Base-by-base conservation (phyloP, 2,329 filamentous ascomycete species). In the Emydomyces testavorans region DNA sequence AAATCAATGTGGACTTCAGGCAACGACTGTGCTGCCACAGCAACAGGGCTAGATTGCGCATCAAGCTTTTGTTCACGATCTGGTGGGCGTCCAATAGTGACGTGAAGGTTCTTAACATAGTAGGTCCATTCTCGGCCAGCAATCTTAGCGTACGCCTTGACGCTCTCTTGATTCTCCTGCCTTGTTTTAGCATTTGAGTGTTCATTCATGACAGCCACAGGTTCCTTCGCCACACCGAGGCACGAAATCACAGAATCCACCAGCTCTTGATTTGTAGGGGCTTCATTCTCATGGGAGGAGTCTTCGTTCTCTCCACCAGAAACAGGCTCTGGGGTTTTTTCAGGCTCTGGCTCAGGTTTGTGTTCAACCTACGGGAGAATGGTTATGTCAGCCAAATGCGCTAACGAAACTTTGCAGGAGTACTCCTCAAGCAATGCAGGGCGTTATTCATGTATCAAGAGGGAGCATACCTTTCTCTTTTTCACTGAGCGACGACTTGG, bases 1-100 rank as follows among this genome's bases (percentile, higher is more conserved):
- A 98, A 73, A 62, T 98, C 90, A 56, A 98, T 90, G 61, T 95
- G 84, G 10, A 96, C 68, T 41, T 71, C 67, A 2, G 67, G 67
- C 38, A 70, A 58, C 29, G 70, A 64, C 45, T 65, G 64, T 34
- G 68, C 65, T 8, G 66, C 66, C 43, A 68, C 66, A 3, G 64
- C 62, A 18, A 68, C 64, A n/a, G 70, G 70, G 52, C 69, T 71
- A 13, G 70, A 71, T 52, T 69, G 65, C 41, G 69, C 67, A 40
- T 66, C 62, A 4, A 65, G 52, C 51, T 60, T 63, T 53, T 60
- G 65, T 46, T 71, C 67, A 44, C 64, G 64, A 52, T 73, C 71
- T 13, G 70, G 69, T 37, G 70, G 68, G 42, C 71, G 69, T 10
- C 71, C 71, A 49, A 74, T 72, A 50, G 70, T 71, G 54, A 73